These are phyloP conservation scores for Lentinula aciculospora DNA, from an alignment of 768 basidiomycete genomes.

Conservation along the genomic window DNA sequence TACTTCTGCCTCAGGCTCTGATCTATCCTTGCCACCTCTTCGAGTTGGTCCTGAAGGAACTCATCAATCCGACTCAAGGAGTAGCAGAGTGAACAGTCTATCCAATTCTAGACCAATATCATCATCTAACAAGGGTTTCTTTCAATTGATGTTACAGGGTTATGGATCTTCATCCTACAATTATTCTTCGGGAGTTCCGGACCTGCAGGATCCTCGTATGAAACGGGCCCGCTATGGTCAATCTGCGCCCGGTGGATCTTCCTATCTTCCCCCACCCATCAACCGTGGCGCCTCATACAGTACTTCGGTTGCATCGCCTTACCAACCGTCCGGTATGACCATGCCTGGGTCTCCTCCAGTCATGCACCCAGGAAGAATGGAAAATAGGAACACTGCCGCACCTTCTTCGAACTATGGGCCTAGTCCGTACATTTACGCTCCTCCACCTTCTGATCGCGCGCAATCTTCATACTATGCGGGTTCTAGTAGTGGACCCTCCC, in stretches of 20 bases:
- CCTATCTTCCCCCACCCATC: not conserved
- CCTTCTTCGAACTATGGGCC: not conserved
- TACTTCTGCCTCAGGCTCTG: not conserved
- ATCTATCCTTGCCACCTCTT: constrained; percentile 7
- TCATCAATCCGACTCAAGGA: not conserved
- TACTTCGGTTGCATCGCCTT: not conserved
- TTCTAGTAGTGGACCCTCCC: not conserved
- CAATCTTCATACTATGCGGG: not conserved
- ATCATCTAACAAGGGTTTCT: not conserved
- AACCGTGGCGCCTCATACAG: not conserved
- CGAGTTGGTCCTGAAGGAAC: not conserved
- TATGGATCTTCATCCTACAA: not conserved
- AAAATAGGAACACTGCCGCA: not conserved
- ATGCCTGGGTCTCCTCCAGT: not conserved
- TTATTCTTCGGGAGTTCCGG: not conserved
- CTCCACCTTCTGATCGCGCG: not conserved
- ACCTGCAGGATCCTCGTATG: not conserved
- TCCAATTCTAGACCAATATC: not conserved
- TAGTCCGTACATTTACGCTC: not conserved
- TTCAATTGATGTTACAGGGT: not conserved
- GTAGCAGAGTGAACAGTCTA: not conserved
- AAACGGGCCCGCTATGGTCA: constrained; percentile 3
- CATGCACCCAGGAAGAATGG: not conserved
- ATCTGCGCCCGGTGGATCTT: not conserved
- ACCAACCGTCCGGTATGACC: not conserved